Conservation (phyloP, 768 basidiomycete genomes). For the Exidia glandulosa region DNA sequence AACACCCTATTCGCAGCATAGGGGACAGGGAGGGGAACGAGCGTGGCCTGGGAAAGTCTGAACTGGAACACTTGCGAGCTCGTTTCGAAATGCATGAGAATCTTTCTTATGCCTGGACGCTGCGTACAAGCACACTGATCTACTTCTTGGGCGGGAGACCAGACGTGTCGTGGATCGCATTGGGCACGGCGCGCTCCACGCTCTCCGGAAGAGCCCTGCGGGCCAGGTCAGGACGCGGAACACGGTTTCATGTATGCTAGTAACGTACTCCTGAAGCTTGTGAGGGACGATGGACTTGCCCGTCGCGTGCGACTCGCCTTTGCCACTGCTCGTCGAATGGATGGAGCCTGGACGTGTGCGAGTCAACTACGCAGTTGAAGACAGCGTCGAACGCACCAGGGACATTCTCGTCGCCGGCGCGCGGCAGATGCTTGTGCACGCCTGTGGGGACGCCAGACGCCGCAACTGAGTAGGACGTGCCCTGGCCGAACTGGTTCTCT, state of each 20-base stretch:
- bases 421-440: background rate
- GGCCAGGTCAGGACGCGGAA: background rate
- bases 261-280: background rate
- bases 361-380: background rate
- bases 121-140: too few relatives aligned
- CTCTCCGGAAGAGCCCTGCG: background rate
- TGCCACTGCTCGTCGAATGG: background rate
- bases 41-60: too few relatives aligned
- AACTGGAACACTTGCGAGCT: too few relatives aligned
- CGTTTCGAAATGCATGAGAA: too few relatives aligned
- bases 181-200: background rate
- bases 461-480: background rate
- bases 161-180: background rate
- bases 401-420: background rate
- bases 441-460: background rate
- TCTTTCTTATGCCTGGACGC: too few relatives aligned
- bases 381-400: background rate
- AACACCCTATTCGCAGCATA: too few relatives aligned
- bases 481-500: background rate
- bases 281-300: background rate
- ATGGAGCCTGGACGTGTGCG: background rate
- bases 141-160: background rate
- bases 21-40: too few relatives aligned
- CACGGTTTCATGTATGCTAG: too few relatives aligned
- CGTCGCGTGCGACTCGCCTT: background rate